A percentile compares a stretch with the other conserved stretches of the same genome.
These are phyloP conservation scores for Viola pubescens DNA, from an alignment of 441 rosid genomes.

Conservation along the genomic window DNA sequence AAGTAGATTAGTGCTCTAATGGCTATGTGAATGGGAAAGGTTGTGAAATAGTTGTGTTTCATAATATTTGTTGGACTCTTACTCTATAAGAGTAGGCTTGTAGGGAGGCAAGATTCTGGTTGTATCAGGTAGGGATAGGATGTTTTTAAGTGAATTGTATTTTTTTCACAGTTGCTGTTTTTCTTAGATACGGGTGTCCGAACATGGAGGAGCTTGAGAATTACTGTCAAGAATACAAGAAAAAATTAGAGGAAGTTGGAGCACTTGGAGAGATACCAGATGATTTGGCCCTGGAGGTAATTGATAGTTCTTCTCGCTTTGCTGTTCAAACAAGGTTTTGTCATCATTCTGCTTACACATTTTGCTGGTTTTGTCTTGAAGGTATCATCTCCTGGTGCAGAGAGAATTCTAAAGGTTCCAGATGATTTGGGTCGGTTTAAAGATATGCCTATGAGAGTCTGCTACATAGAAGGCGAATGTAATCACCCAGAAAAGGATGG, in stretches of 20 bases:
- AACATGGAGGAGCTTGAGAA: constrained; percentile 71
- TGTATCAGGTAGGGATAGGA: too few species aligned
- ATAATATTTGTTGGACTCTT: neutral
- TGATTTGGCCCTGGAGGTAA: constrained; percentile 81
- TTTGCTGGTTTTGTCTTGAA: constrained; percentile 18
- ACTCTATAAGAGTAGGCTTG: too few species aligned
- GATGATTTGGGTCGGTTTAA: constrained; percentile 66
- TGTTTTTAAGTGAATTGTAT: neutral
- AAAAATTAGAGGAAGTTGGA: constrained; percentile 75
- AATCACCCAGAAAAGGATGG: constrained; percentile 38
- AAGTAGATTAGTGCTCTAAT: too few species aligned
- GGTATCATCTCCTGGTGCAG: constrained; percentile 96
- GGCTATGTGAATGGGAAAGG: neutral
- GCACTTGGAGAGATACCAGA: constrained; percentile 53
- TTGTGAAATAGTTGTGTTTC: neutral
- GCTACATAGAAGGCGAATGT: constrained; percentile 42
- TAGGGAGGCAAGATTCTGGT: too few species aligned
- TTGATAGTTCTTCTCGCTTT: constrained; percentile 8
- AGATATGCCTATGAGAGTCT: constrained; percentile 68
- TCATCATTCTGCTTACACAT: neutral
- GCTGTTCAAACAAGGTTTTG: neutral
- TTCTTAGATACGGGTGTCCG: constrained; percentile 78
- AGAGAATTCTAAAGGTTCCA: constrained; percentile 69
- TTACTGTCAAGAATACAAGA: constrained; percentile 60
- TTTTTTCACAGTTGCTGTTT: neutral